Base-by-base conservation (phyloP, 2,329 filamentous ascomycete genomes). In the Colletotrichum lindemuthianum region DNA sequence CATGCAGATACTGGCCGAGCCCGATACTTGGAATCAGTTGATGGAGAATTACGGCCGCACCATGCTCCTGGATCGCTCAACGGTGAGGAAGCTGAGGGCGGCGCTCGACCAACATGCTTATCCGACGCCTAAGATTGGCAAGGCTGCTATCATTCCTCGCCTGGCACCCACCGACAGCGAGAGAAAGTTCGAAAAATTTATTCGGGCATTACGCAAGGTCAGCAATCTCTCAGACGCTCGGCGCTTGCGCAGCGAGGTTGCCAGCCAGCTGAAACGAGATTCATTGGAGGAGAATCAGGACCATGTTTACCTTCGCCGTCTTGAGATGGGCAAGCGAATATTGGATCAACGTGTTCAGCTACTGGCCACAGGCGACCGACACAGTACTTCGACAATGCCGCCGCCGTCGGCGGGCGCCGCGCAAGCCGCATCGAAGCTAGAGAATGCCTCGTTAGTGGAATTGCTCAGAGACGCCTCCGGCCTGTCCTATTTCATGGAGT, bases 401-500 rank as follows among this genome's bases (percentile, higher is more conserved):
- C n/a, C 47, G 40, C 58, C 51, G 10, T 45, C 40, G 13, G 10
- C 47, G 13, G 58, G 63, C 16, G 37, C 16, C 48, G 68, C 71
- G 43, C 70, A 69, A 51, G 61, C 72, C 6, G 63, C 70, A 8
- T 90, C 91, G 2, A 86, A 84, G 48, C 81, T 94, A 43, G 90
- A 93, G 68, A 91, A 91, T 70, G 90, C 90, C 8, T 89, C 92
- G 1, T 82, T 98, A 2, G 87, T 90, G 11, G 93, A 98, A 69
- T 84, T 99, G n/a, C 83, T 99, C 63, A 91, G 94, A 69, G 93
- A 96, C 76, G 88, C 96, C 2, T 91, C 95, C 1, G 95, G 93
- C 0, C 83, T 99, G 8, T 98, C 96, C 2, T 99, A 97, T 75
- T 98, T 99, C 79, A 99, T 99, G 96, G 96, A 99, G 75, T 98